Conservation (phyloP, 2,329 filamentous ascomycete species). For the Aureobasidium namibiae region DNA sequence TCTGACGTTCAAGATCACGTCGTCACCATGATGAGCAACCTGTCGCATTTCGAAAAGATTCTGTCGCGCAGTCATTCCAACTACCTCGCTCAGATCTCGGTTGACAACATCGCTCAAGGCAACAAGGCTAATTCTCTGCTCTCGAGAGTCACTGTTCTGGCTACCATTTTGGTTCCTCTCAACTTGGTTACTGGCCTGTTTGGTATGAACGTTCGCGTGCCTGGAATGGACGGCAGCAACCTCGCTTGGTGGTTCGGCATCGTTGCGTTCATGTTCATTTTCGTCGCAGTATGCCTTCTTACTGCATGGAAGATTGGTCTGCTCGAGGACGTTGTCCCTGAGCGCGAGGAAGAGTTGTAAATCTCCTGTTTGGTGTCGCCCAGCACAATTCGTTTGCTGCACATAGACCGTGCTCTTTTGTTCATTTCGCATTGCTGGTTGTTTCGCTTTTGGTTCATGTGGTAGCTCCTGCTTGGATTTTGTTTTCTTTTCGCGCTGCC, state of each 20-base stretch:
- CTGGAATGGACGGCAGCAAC: constrained; percentile 44
- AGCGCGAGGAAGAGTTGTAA: constrained; percentile 6
- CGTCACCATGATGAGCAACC: constrained; percentile 96
- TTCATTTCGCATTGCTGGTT: neutral
- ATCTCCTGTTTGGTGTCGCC: neutral
- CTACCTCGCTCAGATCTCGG: constrained; percentile 87
- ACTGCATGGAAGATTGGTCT: constrained; percentile 36
- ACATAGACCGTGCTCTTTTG: neutral
- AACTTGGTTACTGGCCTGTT: constrained; percentile 85
- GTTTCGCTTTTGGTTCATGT: neutral
- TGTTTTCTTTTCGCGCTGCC: neutral
- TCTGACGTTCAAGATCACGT: constrained; percentile 99
- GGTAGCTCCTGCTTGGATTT: neutral
- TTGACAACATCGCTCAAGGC: constrained; percentile 82
- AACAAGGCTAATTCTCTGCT: constrained; percentile 82
- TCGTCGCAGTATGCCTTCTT: constrained; percentile 32
- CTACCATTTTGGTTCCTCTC: constrained; percentile 90
- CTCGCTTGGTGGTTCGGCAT: constrained; percentile 55
- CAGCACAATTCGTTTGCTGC: neutral
- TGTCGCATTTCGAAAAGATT: constrained; percentile 96
- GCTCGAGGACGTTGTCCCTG: neutral
- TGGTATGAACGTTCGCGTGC: constrained; percentile 78
- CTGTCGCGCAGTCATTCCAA: constrained; percentile 89
- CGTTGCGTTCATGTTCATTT: constrained; percentile 44
- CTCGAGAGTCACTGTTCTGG: constrained; percentile 90